phyloP scores from a whole-genome alignment of 805 yeast species.

The Candida nanaspora region DNA sequence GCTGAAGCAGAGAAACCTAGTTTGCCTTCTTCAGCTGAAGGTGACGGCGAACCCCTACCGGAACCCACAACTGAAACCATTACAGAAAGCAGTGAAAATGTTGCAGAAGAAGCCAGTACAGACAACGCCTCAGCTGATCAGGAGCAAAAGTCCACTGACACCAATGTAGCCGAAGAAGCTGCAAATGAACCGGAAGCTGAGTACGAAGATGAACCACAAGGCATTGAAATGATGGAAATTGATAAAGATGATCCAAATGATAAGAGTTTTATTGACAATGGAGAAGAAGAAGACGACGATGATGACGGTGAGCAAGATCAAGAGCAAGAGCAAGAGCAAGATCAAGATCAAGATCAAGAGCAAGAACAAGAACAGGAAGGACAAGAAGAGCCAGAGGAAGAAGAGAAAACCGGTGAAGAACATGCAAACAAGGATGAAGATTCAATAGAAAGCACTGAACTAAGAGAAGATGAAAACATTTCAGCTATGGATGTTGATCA shows the following conservation, averaged over 20 bases:
- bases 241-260: constrained; percentile 4
- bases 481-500: too few relatives aligned
- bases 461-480: not conserved
- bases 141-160: constrained; percentile 21
- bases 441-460: not conserved
- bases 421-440: not conserved
- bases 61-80: too few relatives aligned
- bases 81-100: too few relatives aligned
- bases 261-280: constrained; percentile 1
- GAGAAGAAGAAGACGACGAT: constrained; percentile 5
- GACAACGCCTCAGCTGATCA: too few relatives aligned
- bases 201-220: not conserved
- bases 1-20: too few relatives aligned
- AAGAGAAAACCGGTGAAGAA: constrained; percentile 1
- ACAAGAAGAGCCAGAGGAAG: too few relatives aligned
- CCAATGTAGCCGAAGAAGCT: constrained; percentile 28
- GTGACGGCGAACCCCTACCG: too few relatives aligned
- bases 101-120: too few relatives aligned
- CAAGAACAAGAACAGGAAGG: too few relatives aligned
- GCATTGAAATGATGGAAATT: not conserved
- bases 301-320: constrained; percentile 3
- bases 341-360: too few relatives aligned
- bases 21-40: too few relatives aligned
- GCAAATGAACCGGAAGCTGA: constrained; percentile 4
- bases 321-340: too few relatives aligned